Base-by-base conservation (phyloP, 1,284 basidiomycete genomes). In the Stygiomarasmius scandens region DNA sequence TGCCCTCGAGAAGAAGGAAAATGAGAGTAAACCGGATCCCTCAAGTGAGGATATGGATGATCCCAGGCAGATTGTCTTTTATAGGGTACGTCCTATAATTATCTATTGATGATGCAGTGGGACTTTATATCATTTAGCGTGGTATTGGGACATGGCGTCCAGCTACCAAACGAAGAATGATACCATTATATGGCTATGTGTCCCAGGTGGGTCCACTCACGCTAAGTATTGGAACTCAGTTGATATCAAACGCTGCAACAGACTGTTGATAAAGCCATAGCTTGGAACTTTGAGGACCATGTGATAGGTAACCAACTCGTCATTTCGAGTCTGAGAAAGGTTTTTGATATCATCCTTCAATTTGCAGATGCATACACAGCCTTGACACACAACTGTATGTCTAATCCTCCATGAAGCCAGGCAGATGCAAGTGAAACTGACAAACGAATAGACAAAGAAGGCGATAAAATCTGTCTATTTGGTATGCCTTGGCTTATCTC, bases 341-440 rank as follows among this genome's bases (percentile, higher is more conserved):
- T 34, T 24, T 50, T 6, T 1, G 16, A 22, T 19, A 19, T 41
- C 25, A 46, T 52, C 41, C 49, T 16, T 36, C n/a, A n/a, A n/a
- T 56, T 62, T 41, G 38, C 56, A 73, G 80, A 72, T 57, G 82
- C 81, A 0, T 84, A 84, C 61, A 70, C 77, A 52, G 84, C 82
- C 61, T 64, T 85, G 51, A 82, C 82, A 77, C 73, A 83, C 61
- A 80, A 81, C 58, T 81, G 77, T 77, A 64, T 38, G 74, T 69
- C 24, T 22, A 23, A 14, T 45, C 49, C 8, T 9, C 16, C 14
- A 27, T 38, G 56, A 25, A 36, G 44, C n/a, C n/a, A n/a, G 29
- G 23, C 20, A 51, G n/a, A 38, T 12, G 24, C 19, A n/a, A 43
- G 36, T 44, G n/a, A 10, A 6, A 23, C 43, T 41, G 24, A 45